Evolutionary conservation across 2,329 filamentous ascomycete species (phyloP).

Genomic region (Xylariomycetidae sp.): DNA sequence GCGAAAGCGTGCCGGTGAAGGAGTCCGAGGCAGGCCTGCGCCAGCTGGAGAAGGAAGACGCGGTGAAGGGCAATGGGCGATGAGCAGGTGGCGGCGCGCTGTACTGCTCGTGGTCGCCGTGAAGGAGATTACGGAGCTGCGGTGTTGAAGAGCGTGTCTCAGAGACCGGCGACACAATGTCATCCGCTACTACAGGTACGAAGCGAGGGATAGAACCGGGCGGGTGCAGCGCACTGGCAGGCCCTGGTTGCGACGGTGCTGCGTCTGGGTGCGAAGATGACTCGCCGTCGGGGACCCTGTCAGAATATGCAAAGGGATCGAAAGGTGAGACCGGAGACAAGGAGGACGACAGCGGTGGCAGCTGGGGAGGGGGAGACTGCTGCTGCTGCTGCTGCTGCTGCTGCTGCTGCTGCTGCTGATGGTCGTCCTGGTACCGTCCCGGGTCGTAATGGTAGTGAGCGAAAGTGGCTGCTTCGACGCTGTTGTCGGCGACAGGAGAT

Average conservation of each 20-base stretch:
- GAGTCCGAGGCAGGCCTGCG: slow-evolving; percentile 30
- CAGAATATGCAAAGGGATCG: slow-evolving; percentile 6
- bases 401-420: slow-evolving; percentile 1
- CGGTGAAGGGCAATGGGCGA: slow-evolving; percentile 8
- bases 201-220: slow-evolving; percentile 10
- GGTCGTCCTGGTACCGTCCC: no score
- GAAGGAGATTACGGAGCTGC: slow-evolving; percentile 9
- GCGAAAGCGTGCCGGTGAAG: slow-evolving; percentile 25
- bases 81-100: slow-evolving; percentile 4
- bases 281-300: no score
- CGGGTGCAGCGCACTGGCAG: no score
- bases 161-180: slow-evolving; percentile 29
- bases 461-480: no score
- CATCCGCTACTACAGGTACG: slow-evolving; percentile 16
- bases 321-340: slow-evolving; percentile 9
- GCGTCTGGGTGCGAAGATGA: no score
- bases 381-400: slow-evolving; percentile 3
- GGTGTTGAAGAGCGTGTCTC: slow-evolving; percentile 20
- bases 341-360: slow-evolving; percentile 10
- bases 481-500: neutral
- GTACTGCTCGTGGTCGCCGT: no score
- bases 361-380: slow-evolving; percentile 10
- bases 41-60: slow-evolving; percentile 27
- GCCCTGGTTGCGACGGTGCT: slow-evolving; percentile 5
- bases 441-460: no score